Conservation (phyloP, 139 green algal genomes). For the Micractinium sp. region DNA sequence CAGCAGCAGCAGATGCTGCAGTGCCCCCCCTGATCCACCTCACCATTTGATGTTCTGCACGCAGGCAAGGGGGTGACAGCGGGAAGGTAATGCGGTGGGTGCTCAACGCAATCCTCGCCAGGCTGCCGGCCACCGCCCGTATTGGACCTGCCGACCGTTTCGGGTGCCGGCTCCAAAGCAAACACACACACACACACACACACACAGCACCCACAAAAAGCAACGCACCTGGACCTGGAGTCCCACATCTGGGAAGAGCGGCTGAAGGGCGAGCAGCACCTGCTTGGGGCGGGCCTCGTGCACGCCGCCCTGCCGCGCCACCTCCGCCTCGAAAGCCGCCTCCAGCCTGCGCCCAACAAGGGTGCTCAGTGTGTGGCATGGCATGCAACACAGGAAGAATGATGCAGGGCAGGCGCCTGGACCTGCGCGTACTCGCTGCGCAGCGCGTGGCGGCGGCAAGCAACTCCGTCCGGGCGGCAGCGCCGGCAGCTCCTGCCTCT, state of each 20-base stretch:
- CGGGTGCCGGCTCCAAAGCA: too few species aligned
- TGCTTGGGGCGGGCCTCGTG: neutral
- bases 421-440: too few species aligned
- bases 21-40: neutral
- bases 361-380: neutral
- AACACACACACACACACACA: too few species aligned
- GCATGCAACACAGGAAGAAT: neutral
- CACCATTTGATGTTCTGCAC: slow-evolving; percentile 12
- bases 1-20: neutral
- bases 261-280: neutral
- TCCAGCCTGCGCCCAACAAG: neutral
- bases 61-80: too few species aligned
- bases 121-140: too few species aligned
- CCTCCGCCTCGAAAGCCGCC: slow-evolving; percentile 8
- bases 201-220: too few species aligned
- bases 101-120: too few species aligned
- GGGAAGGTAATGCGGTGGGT: neutral
- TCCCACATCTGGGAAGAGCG: neutral
- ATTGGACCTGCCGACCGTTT: too few species aligned
- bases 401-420: neutral
- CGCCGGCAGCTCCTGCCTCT: too few species aligned
- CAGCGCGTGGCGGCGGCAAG: too few species aligned
- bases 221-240: neutral
- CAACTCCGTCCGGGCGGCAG: too few species aligned
- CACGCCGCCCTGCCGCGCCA: slow-evolving; percentile 5